Base-by-base conservation (phyloP, 2,329 filamentous ascomycete genomes). In the Rutstroemia sp. region DNA sequence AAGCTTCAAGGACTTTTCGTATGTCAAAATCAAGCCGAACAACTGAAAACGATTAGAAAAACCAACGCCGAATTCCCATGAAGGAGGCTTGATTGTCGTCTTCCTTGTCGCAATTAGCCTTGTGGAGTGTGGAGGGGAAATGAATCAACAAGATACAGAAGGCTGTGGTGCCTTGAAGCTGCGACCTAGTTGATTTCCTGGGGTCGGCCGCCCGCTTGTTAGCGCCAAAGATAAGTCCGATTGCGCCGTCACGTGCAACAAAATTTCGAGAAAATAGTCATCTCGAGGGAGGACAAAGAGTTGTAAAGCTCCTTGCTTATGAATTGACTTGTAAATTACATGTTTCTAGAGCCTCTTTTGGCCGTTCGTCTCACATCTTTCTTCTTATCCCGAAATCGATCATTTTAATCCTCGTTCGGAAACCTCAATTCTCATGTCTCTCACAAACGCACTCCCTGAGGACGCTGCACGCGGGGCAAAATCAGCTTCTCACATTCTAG, bases 381-480 rank as follows among this genome's bases (percentile, higher is more conserved):
- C 30, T 34, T 34, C 12, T 34, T 9, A 34, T 34, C 9, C 30
- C 5, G 4, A 34, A 34, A 34, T 12, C 5, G 30, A 34, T 34
- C 30, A 34, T 12, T 34, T 5, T 7, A 9, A 41, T 46, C 25
- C 18, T 44, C 49, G 8, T 45, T 5, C 6, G 19, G 14, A 16
- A n/a, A 49, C 16, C 12, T 23, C 37, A 23, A 21, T 46, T 23
- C 48, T 34, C 34, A 96, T 97, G 94, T 96, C 92, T 63, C 79
- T 96, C 58, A 96, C 92, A 49, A 92, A 89, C 71, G 89, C 88
- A 54, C 87, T 86, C 34, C 88, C 92, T 49, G 76, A 82, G 55
- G 84, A 91, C 62, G 88, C 88, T 52, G 92, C 92, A 39, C 79
- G 79, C 66, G 81, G 86, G 49, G 92, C 92, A 60, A 91, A 91